Evolutionary conservation across 1,284 basidiomycete genomes (phyloP).

Genomic region (Agroathelia rolfsii): DNA sequence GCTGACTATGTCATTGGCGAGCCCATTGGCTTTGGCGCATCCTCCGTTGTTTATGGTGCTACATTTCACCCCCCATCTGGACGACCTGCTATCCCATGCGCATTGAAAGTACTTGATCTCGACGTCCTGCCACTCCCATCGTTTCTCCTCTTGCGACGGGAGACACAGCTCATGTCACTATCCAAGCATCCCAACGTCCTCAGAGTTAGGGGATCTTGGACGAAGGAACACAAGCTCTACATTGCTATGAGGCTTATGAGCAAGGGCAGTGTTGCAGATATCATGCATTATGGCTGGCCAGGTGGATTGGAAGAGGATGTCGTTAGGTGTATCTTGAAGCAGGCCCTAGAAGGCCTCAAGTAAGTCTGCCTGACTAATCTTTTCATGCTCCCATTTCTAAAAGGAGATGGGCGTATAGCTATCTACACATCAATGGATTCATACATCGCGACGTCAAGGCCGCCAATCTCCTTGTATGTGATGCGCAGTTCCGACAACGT

Average conservation of each 20-base stretch:
- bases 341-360: slow-evolving; percentile 78
- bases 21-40: slow-evolving; percentile 79
- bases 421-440: slow-evolving; percentile 82
- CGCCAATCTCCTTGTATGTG: slow-evolving; percentile 79
- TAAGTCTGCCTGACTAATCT: slow-evolving; percentile 25
- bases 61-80: slow-evolving; percentile 38
- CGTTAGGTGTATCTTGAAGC: slow-evolving; percentile 72
- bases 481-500: no score
- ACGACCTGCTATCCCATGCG: slow-evolving; percentile 46
- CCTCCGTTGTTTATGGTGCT: slow-evolving; percentile 79
- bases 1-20: slow-evolving; percentile 65
- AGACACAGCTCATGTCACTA: slow-evolving; percentile 87
- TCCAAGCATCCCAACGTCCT: slow-evolving; percentile 91
- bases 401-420: slow-evolving; percentile 31
- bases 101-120: slow-evolving; percentile 83
- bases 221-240: slow-evolving; percentile 71
- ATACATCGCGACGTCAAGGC: slow-evolving; percentile 88
- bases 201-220: slow-evolving; percentile 83
- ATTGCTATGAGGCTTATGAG: slow-evolving; percentile 88
- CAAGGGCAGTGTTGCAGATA: slow-evolving; percentile 76
- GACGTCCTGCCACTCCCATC: slow-evolving; percentile 64
- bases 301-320: slow-evolving; percentile 85
- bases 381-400: slow-evolving; percentile 1
- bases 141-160: slow-evolving; percentile 63
- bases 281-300: slow-evolving; percentile 77